A percentile compares a stretch with the other conserved stretches of the same genome.
Conservation (phyloP, 768 basidiomycete genomes). For the Mycena latifolia region DNA sequence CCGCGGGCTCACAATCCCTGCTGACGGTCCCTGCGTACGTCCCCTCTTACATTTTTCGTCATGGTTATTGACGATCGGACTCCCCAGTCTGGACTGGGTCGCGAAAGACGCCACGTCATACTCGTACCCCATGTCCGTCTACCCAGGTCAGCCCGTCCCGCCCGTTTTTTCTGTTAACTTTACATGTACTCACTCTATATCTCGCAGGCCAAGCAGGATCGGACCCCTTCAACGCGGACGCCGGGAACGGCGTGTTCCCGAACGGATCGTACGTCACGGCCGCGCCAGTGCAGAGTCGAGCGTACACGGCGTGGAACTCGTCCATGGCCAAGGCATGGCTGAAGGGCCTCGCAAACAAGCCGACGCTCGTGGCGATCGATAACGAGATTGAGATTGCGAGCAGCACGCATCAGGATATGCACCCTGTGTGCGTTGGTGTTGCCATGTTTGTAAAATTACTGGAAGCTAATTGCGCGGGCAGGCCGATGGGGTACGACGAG, state of each 20-base stretch:
- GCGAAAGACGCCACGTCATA: conserved; percentile 66
- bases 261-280: conserved; percentile 61
- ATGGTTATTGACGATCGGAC: neutral
- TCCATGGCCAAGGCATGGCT: conserved; percentile 59
- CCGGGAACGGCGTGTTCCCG: conserved; percentile 62
- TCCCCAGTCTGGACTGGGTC: conserved; percentile 66
- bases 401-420: conserved; percentile 70
- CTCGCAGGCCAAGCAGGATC: conserved; percentile 51
- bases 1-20: conserved; percentile 56
- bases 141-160: conserved; percentile 51
- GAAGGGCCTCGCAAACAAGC: conserved; percentile 59
- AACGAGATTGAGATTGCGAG: conserved; percentile 70
- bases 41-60: neutral
- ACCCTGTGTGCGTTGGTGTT: conserved; percentile 54
- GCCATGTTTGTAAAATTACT: neutral
- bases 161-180: neutral
- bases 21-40: conserved; percentile 66
- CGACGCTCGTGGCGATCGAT: conserved; percentile 61
- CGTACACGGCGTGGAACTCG: conserved; percentile 63
- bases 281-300: conserved; percentile 51
- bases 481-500: conserved; percentile 64
- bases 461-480: conserved; percentile 32
- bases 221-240: conserved; percentile 62
- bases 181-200: neutral
- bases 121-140: conserved; percentile 58